Evolutionary conservation across 768 basidiomycete species (phyloP).

Genomic region (Cystobasidium onofrii): DNA sequence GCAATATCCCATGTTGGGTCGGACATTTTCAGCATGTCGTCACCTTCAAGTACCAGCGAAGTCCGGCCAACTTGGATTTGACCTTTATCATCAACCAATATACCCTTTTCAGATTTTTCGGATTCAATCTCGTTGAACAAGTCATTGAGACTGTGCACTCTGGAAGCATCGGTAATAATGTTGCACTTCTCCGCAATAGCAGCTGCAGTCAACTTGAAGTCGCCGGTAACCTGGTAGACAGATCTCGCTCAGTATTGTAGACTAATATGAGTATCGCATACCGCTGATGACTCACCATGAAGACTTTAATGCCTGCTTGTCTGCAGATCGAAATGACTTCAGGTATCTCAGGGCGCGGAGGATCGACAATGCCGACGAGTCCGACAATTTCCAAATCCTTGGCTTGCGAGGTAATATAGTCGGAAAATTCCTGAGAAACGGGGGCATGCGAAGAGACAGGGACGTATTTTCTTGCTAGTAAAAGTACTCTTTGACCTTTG

Average conservation of each 20-base stretch:
- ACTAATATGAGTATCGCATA: no score
- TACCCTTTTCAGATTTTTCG: constrained; percentile 47
- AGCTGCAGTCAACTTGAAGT: constrained; percentile 53
- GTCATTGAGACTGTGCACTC: constrained; percentile 46
- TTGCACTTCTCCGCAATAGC: constrained; percentile 58
- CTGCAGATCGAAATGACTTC: constrained; percentile 48
- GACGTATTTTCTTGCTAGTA: constrained; percentile 53
- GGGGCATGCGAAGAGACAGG: constrained; percentile 44
- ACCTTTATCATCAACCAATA: constrained; percentile 33
- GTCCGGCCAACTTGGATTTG: neutral
- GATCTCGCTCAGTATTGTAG: constrained; percentile 47
- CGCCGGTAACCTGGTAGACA: constrained; percentile 50
- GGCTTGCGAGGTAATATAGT: constrained; percentile 49
- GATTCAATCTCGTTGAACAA: constrained; percentile 41
- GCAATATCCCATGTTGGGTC: constrained; percentile 45
- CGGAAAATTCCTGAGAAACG: constrained; percentile 47
- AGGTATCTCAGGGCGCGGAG: constrained; percentile 54
- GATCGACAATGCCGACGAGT: constrained; percentile 58
- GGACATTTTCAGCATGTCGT: constrained; percentile 45
- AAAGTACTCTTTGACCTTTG: constrained; percentile 58
- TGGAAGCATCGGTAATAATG: constrained; percentile 49
- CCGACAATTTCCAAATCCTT: constrained; percentile 54
- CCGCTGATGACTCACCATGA: constrained; percentile 53
- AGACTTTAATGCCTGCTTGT: constrained; percentile 57
- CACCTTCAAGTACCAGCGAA: constrained; percentile 42